A percentile compares a stretch with the other conserved stretches of the same genome.
These are phyloP conservation scores for Brassica carinata DNA, from an alignment of 345 rosid species.

Conservation along the genomic window DNA sequence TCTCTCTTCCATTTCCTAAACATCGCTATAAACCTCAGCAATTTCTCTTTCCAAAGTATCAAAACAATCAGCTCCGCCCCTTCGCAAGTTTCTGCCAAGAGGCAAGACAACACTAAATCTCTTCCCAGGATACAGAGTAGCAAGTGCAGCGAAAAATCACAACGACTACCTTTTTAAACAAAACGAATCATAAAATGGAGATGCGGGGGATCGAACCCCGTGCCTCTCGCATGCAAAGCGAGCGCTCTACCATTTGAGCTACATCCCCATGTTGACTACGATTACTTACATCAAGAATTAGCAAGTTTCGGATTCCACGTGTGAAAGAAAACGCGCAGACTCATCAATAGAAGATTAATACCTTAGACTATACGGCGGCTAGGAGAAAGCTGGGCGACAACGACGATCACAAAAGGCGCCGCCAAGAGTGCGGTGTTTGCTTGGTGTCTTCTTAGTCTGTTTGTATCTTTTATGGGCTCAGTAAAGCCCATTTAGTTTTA, in stretches of 20 bases:
- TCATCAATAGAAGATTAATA: not conserved
- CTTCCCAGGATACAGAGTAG: constrained; percentile 87
- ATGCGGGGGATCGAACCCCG: constrained; percentile 91
- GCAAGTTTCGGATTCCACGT: not conserved
- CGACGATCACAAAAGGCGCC: not conserved
- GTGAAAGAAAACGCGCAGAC: not conserved
- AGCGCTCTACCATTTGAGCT: constrained; percentile 90
- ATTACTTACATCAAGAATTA: not conserved
- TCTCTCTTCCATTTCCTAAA: constrained; percentile 49
- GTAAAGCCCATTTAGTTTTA: not conserved
- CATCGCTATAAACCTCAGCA: constrained; percentile 51
- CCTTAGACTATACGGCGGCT: not conserved
- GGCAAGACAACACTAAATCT: constrained; percentile 61
- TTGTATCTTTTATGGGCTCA: not conserved
- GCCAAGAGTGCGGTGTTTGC: not conserved
- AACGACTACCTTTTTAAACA: not conserved
- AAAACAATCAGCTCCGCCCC: constrained; percentile 61
- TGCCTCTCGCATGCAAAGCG: constrained; percentile 98
- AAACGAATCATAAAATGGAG: constrained; percentile 45
- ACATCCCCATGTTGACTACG: constrained; percentile 15
- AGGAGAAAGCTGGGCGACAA: not conserved
- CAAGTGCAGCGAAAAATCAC: not conserved
- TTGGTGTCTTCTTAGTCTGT: not conserved
- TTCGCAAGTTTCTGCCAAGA: constrained; percentile 72
- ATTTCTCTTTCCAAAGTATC: constrained; percentile 73